Conservation (phyloP, 2,329 filamentous ascomycete species). For the Diplodia sapinea region DNA sequence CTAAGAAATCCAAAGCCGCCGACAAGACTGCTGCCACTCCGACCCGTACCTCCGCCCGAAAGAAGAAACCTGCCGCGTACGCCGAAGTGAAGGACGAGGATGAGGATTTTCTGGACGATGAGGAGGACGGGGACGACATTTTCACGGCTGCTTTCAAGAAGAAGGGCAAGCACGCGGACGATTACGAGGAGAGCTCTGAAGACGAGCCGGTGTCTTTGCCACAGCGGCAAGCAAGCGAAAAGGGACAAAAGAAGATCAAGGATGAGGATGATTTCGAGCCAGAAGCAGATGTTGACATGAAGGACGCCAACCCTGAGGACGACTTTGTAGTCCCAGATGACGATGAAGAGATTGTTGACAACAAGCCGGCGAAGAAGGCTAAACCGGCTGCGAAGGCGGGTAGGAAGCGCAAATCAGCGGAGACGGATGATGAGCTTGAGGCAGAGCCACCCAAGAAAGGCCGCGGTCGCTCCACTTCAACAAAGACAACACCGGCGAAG, state of each 20-base stretch:
- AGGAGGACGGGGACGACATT: conserved; percentile 76
- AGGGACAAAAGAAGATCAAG: conserved; percentile 51
- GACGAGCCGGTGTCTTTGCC: conserved; percentile 42
- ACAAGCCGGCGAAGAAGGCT: conserved; percentile 47
- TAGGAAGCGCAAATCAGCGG: conserved; percentile 64
- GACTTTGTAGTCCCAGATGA: conserved; percentile 54
- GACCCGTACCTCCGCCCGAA: conserved; percentile 45
- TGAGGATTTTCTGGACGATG: conserved; percentile 55
- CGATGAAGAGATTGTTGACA: conserved; percentile 48
- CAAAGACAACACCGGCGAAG: conserved; percentile 59
- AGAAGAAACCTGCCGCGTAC: conserved; percentile 52
- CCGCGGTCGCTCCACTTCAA: conserved; percentile 33
- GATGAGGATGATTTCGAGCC: conserved; percentile 50
- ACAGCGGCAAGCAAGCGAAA: conserved; percentile 45
- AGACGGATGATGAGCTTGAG: conserved; percentile 60
- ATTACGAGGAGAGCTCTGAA: conserved; percentile 62
- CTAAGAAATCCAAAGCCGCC: conserved; percentile 43
- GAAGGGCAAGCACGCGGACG: conserved; percentile 65
- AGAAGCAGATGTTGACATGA: conserved; percentile 60
- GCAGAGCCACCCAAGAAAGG: conserved; percentile 53
- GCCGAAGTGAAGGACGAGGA: conserved; percentile 66
- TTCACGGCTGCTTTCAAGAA: conserved; percentile 75
- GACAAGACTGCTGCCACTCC: conserved; percentile 42
- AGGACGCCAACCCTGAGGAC: conserved; percentile 54
- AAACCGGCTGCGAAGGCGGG: conserved; percentile 43